These are phyloP conservation scores for Penicillium dipodomyicola DNA, from an alignment of 495 filamentous ascomycete species.

Conservation along the genomic window DNA sequence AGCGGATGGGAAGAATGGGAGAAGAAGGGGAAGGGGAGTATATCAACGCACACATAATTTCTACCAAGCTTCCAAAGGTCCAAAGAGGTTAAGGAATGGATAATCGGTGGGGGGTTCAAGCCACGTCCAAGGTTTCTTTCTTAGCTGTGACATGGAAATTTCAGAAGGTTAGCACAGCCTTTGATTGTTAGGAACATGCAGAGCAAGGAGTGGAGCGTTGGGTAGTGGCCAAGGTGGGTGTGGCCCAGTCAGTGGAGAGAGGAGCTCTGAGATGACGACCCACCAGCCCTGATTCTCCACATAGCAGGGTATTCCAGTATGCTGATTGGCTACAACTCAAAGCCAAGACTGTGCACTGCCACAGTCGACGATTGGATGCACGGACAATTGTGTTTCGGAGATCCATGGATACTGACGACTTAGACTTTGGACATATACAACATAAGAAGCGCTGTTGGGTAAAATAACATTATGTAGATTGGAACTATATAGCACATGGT, in stretches of 20 bases:
- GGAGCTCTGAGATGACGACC: not conserved
- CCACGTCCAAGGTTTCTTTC: conserved; percentile 14
- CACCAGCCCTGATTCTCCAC: not conserved
- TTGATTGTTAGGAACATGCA: not conserved
- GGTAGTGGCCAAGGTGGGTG: not conserved
- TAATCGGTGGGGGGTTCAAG: conserved; percentile 16
- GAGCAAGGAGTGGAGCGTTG: not conserved
- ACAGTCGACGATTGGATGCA: conserved; percentile 3
- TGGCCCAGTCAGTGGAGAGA: conserved; percentile 3
- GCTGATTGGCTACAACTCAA: not conserved
- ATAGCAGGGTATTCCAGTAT: not conserved
- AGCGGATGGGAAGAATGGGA: conserved; percentile 7
- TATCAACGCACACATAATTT: conserved; percentile 21
- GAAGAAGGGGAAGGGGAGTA: conserved; percentile 3
- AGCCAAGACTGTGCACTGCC: conserved; percentile 20
- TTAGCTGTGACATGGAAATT: conserved; percentile 5
- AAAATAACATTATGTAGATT: conserved; percentile 18
- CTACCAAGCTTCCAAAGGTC: conserved; percentile 14
- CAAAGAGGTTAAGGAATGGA: conserved; percentile 12
- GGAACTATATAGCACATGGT: conserved; percentile 23
- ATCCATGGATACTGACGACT: not conserved
- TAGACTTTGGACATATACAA: not conserved
- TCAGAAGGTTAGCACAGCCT: conserved; percentile 11
- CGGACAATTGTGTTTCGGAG: not conserved
- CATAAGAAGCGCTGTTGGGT: too few species aligned